Evolutionary conservation across 768 basidiomycete species (phyloP), one percentile per base, ranked within the genome.

Genomic region (Sistotremastrum niveocremeum): DNA sequence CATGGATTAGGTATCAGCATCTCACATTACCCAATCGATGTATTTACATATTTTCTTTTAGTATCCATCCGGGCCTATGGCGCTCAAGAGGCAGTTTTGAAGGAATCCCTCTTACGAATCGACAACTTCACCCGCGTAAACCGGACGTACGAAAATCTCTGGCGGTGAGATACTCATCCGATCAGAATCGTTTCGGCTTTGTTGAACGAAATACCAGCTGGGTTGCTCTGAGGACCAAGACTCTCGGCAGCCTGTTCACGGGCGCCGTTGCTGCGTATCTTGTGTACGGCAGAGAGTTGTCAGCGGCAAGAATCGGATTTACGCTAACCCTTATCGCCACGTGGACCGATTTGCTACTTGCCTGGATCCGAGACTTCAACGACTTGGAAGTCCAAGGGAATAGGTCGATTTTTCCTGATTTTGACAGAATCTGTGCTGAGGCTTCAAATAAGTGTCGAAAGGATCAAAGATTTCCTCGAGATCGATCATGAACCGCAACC

Each of bases 41-140:
- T 7, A 28, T 31, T 10, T 6, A 10, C 44, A 28, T 10, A 31
- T 9, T 20, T 33, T 4, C 1, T 5, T 35, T 5, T 49, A 62
- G 65, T 63, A 2, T 60, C 79, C 6, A 76, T 85, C 46, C 69
- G 81, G 28, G 82, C 82, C 1, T 85, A 78, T 55, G 74, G 74
- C 4, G 76, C 74, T 5, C 69, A 81, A 60, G 58, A 63, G 30
- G 47, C 59, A 2, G 79, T 70, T 62, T 69, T 57, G 50, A 46
- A 48, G 36, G 65, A 73, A 49, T 69, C 72, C 5, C 56, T 72
- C 39, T 60, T 63, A 36, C 67, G 74, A 6, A 75, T 81, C 39
- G 73, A 84, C 56, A 63, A 65, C 20, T 80, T 72, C 47, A 64
- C 65, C 8, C 63, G 69, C 39, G 57, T 70, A 5, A 61, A 69